Evolutionary conservation across 345 rosid species (phyloP).

Genomic region (Aegle marmelos): DNA sequence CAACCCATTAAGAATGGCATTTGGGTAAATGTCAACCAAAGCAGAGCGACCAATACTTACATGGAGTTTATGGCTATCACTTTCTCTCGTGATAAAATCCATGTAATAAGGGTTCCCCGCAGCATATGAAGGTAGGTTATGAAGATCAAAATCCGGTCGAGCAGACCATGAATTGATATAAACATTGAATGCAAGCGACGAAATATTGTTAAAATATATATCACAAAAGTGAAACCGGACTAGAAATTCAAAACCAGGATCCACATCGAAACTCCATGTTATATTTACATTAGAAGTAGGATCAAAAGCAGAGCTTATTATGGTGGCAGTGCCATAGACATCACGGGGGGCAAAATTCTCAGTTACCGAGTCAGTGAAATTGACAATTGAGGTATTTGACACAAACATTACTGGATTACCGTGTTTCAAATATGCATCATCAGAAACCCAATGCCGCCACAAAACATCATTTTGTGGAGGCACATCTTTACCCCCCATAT

Average conservation of each 20-base stretch:
- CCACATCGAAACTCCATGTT: constrained; percentile 68
- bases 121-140: constrained; percentile 20
- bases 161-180: constrained; percentile 54
- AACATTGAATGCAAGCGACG: constrained; percentile 36
- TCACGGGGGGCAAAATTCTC: constrained; percentile 52
- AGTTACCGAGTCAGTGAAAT: constrained; percentile 32
- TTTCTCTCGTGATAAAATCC: constrained; percentile 48
- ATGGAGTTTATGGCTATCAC: constrained; percentile 22
- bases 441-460: constrained; percentile 81
- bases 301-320: constrained; percentile 25
- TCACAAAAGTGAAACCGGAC: constrained; percentile 82
- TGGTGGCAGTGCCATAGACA: constrained; percentile 79
- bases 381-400: constrained; percentile 44
- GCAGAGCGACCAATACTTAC: constrained; percentile 64
- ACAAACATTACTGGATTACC: constrained; percentile 23
- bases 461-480: constrained; percentile 47
- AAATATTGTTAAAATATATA: constrained; percentile 21
- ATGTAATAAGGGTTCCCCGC: constrained; percentile 55
- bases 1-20: constrained; percentile 56
- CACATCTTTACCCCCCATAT: constrained; percentile 74
- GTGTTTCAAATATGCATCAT: constrained; percentile 41
- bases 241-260: constrained; percentile 64
- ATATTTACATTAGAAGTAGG: constrained; percentile 42
- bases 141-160: constrained; percentile 44
- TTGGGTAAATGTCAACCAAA: constrained; percentile 15